Evolutionary conservation across 805 yeast species (phyloP).

Genomic region (Wickerhamomyces rabaulensis): DNA sequence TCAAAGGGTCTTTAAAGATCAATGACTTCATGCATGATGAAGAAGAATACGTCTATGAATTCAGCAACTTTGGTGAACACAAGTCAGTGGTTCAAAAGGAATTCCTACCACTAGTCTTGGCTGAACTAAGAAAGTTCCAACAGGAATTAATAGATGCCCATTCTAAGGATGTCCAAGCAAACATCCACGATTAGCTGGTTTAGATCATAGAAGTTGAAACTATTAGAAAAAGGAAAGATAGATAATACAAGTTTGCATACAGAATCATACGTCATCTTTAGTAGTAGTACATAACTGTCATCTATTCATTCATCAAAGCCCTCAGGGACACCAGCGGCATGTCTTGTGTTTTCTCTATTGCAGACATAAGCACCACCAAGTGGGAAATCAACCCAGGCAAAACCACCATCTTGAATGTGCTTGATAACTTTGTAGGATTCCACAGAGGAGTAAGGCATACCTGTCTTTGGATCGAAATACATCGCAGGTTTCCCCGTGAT

Average conservation of each 20-base stretch:
- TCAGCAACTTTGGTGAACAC: constrained; percentile 36
- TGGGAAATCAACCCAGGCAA: constrained; percentile 46
- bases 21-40: constrained; percentile 79
- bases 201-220: not conserved
- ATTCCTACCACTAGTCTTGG: constrained; percentile 47
- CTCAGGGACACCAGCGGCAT: constrained; percentile 84
- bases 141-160: constrained; percentile 55
- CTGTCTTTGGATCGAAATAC: constrained; percentile 84
- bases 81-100: constrained; percentile 35
- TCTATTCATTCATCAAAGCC: constrained; percentile 49
- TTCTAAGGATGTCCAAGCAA: constrained; percentile 57
- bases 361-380: constrained; percentile 44
- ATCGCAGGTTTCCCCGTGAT: constrained; percentile 75
- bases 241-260: constrained; percentile 2
- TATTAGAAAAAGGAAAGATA: constrained; percentile 2
- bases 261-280: not conserved
- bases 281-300: not conserved
- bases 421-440: constrained; percentile 70
- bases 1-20: constrained; percentile 41
- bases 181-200: not conserved
- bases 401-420: constrained; percentile 50
- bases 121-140: constrained; percentile 54
- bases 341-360: constrained; percentile 36
- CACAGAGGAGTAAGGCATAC: constrained; percentile 80
- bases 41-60: constrained; percentile 56